A percentile compares a stretch with the other conserved stretches of the same genome.
Conservation (phyloP, 176 grass and related monocot genomes). For the Oropetium thomaeum region DNA sequence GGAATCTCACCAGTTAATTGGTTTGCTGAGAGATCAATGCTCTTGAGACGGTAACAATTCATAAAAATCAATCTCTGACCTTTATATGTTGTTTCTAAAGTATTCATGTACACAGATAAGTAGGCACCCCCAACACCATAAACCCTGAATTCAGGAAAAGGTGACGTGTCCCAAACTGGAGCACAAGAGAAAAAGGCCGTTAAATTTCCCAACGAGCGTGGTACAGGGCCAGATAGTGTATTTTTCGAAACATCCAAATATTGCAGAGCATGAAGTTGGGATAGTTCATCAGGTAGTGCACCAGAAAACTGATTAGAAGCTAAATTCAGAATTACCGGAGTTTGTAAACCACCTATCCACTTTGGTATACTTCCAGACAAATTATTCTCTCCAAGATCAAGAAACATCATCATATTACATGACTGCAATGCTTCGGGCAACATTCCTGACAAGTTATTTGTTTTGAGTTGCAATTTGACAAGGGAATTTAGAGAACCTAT, state of each 20-base stretch:
- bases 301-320: not conserved
- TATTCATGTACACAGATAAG: not conserved
- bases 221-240: not conserved
- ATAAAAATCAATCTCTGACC: not conserved
- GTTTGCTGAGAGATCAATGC: constrained; percentile 16
- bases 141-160: not conserved
- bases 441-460: constrained; percentile 8
- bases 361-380: constrained; percentile 15
- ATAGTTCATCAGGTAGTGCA: constrained; percentile 12
- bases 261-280: not conserved
- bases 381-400: constrained; percentile 11
- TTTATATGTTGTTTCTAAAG: accelerated
- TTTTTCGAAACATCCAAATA: not conserved
- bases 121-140: not conserved
- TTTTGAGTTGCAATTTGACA: not conserved
- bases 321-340: not conserved
- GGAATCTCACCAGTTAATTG: constrained; percentile 23
- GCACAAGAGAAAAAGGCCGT: not conserved
- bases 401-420: not conserved
- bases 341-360: constrained; percentile 12
- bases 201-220: not conserved
- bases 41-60: accelerated
- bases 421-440: constrained; percentile 20
- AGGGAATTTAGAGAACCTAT: constrained; percentile 19
- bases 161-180: not conserved